Evolutionary conservation across 805 yeast genomes (phyloP).

Genomic region (Jamesozyma spencerorum): DNA sequence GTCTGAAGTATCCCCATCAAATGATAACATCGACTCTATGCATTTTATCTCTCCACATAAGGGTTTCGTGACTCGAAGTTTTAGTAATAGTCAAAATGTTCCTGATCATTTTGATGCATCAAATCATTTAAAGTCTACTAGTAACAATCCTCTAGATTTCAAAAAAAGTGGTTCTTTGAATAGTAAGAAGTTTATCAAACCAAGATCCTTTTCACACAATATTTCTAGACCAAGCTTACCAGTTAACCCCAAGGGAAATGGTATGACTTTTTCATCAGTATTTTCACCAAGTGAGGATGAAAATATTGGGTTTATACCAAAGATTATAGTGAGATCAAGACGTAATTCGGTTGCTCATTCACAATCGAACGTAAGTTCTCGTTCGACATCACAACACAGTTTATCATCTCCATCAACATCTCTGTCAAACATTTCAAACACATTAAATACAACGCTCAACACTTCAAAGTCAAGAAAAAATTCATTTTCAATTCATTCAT

Average conservation of each 20-base stretch:
- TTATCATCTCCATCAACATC: conserved; percentile 1
- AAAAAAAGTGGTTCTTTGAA: not conserved
- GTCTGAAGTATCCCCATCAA: not conserved
- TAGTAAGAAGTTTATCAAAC: conserved; percentile 15
- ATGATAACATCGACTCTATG: not conserved
- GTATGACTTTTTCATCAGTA: not conserved
- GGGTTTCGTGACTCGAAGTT: not conserved
- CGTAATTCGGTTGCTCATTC: conserved; percentile 22
- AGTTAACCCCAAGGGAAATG: not conserved
- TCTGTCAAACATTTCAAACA: conserved; percentile 1
- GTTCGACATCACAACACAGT: not conserved
- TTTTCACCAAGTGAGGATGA: conserved; percentile 18
- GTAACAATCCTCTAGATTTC: no score
- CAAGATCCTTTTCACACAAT: conserved; percentile 27
- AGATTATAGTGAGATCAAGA: conserved; percentile 29
- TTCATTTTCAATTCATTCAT: conserved; percentile 16
- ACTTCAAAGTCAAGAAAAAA: conserved; percentile 25
- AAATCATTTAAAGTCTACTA: not conserved
- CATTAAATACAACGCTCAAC: conserved; percentile 15
- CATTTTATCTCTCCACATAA: not conserved
- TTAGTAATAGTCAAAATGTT: not conserved
- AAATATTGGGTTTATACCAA: conserved; percentile 29
- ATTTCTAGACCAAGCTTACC: conserved; percentile 12
- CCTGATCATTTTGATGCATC: not conserved
- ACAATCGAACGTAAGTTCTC: not conserved